Evolutionary conservation across 768 basidiomycete genomes (phyloP), one percentile per base, ranked within the genome.

Genomic region (Mrakia hoshinonis): DNA sequence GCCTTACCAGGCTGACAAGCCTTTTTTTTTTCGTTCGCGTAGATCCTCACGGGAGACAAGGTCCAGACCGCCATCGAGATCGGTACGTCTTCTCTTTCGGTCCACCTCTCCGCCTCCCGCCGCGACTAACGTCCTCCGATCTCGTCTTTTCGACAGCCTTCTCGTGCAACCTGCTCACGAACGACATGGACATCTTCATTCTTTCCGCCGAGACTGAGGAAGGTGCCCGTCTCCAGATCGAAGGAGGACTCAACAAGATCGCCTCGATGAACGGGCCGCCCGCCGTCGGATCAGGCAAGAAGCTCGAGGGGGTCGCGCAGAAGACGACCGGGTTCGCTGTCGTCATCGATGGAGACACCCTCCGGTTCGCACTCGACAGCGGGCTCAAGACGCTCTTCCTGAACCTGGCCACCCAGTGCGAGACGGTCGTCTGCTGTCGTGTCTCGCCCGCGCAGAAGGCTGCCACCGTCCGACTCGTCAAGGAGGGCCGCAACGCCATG

Each of bases 41-140:
- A 69, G 55, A 95, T 98, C 79, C 81, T 97, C 62, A 98, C 95
- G 89, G 91, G 94, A 34, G 95, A 99, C 81, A 99, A 99, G 80
- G 83, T 97, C 0, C 94, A 98, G 79, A 99, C 95, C 0, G 95
- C 95, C 18, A 97, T 99, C 77, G 95, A 97, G 79, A 98, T 99
- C 74, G 95, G 85, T 83, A 68, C 7, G 72, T 54, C 47, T 6
- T 29, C 9, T 22, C 12, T 51, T 20, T 49, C 48, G 20, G 4
- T 31, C 29, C 11, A 31, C 0, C 11, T 36, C 4, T 2, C 18
- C 47, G 13, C 26, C 39, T 26, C 15, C 29, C 6, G 6, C 55
- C 55, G 6, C 31, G 7, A 26, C 24, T n/a, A n/a, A n/a, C n/a
- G n/a, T n/a, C 55, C 5, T 60, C 9, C 26, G 24, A 46, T 47